phyloP scores from a whole-genome alignment of 176 grass and related monocot species.

The Triticum timopheevii region DNA sequence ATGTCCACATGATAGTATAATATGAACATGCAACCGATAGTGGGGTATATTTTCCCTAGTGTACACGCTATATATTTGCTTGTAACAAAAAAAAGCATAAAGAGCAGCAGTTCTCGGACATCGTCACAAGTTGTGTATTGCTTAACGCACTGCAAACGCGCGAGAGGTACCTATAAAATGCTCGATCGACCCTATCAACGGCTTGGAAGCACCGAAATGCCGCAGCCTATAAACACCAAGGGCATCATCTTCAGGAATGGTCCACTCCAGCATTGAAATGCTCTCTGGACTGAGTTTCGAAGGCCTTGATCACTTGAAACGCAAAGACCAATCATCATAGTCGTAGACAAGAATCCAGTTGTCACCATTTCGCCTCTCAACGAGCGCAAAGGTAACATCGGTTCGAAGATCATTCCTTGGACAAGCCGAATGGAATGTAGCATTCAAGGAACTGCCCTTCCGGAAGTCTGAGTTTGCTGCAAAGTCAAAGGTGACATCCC shows the following conservation, averaged over 20 bases:
- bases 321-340: conserved; percentile 80
- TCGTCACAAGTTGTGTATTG: not conserved
- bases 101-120: not conserved
- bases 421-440: conserved; percentile 85
- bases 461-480: conserved; percentile 62
- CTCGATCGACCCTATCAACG: conserved; percentile 58
- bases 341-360: conserved; percentile 73
- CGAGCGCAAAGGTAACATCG: conserved; percentile 65
- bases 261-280: conserved; percentile 74
- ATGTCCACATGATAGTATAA: too few species aligned
- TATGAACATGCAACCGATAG: too few species aligned
- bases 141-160: conserved; percentile 67
- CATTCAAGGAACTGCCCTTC: conserved; percentile 59
- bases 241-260: conserved; percentile 57
- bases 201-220: conserved; percentile 84
- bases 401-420: conserved; percentile 90
- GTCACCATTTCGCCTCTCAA: conserved; percentile 56
- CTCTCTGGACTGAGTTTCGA: conserved; percentile 56
- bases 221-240: conserved; percentile 75
- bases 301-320: conserved; percentile 90
- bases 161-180: conserved; percentile 84
- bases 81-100: not conserved
- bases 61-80: too few species aligned
- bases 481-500: conserved; percentile 67
- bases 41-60: not conserved